Conservation (phyloP, 352 stramenopile species). For the Pseudoperonospora humuli region DNA sequence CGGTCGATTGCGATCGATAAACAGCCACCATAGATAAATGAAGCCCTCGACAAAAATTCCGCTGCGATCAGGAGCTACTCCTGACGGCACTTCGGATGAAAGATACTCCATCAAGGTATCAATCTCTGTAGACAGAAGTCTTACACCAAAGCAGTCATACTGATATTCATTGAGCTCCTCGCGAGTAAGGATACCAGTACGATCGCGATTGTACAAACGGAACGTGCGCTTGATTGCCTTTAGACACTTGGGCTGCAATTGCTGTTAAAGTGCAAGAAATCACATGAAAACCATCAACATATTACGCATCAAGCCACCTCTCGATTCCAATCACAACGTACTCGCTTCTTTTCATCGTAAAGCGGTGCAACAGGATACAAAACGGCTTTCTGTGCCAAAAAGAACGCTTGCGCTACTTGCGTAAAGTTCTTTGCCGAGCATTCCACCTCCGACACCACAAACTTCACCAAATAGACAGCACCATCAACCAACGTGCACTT, state of each 20-base stretch:
- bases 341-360: conserved; percentile 79
- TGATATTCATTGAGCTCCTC: conserved; percentile 87
- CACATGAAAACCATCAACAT: background rate
- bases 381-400: conserved; percentile 85
- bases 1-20: conserved; percentile 84
- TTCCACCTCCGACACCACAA: conserved; percentile 74
- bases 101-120: conserved; percentile 84
- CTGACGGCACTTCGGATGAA: conserved; percentile 48
- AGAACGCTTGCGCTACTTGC: conserved; percentile 83
- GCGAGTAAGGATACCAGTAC: conserved; percentile 70
- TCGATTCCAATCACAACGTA: conserved; percentile 13
- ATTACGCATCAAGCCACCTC: background rate
- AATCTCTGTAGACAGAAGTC: conserved; percentile 71
- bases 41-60: conserved; percentile 76
- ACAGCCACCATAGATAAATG: conserved; percentile 78
- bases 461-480: conserved; percentile 26
- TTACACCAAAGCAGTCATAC: conserved; percentile 81
- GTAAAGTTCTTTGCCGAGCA: conserved; percentile 87
- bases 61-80: conserved; percentile 54
- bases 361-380: conserved; percentile 83
- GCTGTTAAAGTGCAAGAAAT: conserved; percentile 16
- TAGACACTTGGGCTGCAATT: conserved; percentile 73
- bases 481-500: background rate
- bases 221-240: conserved; percentile 86
- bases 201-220: conserved; percentile 77